Conservation (phyloP, 208 protist species). For the Porcisia deanei region DNA sequence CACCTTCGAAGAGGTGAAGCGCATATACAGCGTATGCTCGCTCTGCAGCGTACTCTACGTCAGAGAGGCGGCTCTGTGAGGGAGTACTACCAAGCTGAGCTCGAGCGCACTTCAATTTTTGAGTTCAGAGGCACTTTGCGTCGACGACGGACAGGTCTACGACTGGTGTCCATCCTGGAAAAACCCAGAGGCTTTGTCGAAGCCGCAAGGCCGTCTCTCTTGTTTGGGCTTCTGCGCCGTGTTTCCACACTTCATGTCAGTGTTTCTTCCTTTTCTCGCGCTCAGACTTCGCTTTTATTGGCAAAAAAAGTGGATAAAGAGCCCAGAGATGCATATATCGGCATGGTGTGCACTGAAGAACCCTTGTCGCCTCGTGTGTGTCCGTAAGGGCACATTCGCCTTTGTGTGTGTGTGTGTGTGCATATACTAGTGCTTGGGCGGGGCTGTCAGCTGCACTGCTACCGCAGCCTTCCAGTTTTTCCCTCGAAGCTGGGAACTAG, state of each 20-base stretch:
- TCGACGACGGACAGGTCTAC: too few species aligned
- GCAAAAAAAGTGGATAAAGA: neutral
- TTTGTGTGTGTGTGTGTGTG: neutral
- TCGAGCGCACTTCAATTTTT: neutral
- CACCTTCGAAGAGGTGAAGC: constrained; percentile 82
- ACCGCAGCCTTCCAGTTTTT: neutral
- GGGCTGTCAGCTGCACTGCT: too few species aligned
- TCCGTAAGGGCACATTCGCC: neutral
- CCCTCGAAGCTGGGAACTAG: neutral
- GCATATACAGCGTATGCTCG: constrained; percentile 62
- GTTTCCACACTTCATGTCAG: too few species aligned
- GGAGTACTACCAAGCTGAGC: too few species aligned
- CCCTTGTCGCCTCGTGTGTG: neutral
- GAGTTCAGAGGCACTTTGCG: too few species aligned
- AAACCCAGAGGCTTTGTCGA: too few species aligned
- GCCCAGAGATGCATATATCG: neutral
- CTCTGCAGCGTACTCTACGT: constrained; percentile 54
- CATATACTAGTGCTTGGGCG: neutral
- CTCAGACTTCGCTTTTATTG: neutral
- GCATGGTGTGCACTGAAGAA: neutral
- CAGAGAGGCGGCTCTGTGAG: constrained; percentile 2
- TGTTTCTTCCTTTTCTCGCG: too few species aligned
- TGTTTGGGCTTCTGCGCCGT: too few species aligned
- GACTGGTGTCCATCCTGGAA: too few species aligned
- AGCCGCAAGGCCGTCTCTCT: too few species aligned